These are phyloP conservation scores for Entelexis paramagnoliae DNA, from an alignment of 1,139 yeast genomes.

Conservation along the genomic window DNA sequence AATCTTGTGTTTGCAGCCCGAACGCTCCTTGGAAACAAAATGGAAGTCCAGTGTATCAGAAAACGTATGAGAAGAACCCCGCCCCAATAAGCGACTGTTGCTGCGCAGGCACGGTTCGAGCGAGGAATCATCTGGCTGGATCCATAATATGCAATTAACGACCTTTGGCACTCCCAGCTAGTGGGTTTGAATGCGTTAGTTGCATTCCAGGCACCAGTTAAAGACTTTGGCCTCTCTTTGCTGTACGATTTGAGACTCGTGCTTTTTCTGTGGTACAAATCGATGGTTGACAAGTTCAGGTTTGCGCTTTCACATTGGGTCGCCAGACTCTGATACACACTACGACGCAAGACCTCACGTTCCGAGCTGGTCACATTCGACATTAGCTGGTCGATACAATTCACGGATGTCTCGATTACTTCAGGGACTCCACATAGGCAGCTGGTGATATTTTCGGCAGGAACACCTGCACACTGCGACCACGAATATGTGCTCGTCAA, in stretches of 20 bases:
- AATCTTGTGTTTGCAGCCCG: neutral
- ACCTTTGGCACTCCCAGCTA: neutral
- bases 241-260: neutral
- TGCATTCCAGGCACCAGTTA: neutral
- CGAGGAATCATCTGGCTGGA: neutral
- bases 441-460: neutral
- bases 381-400: neutral
- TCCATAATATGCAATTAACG: neutral
- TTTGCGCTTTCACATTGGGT: neutral
- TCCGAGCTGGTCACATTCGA: neutral
- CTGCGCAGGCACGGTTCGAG: neutral
- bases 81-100: neutral
- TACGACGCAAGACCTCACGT: neutral
- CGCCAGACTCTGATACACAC: neutral
- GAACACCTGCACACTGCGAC: neutral
- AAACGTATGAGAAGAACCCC: neutral
- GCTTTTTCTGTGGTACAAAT: neutral
- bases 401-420: neutral
- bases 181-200: neutral
- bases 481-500: neutral
- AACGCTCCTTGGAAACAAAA: neutral
- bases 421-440: neutral
- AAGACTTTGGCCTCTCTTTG: neutral
- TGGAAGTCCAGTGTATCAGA: neutral
- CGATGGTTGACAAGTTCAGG: neutral